A percentile compares a stretch with the other conserved stretches of the same genome.
Evolutionary conservation across 192 early-diverging fungal genomes (phyloP).

Genomic region (Funneliformis mosseae): DNA sequence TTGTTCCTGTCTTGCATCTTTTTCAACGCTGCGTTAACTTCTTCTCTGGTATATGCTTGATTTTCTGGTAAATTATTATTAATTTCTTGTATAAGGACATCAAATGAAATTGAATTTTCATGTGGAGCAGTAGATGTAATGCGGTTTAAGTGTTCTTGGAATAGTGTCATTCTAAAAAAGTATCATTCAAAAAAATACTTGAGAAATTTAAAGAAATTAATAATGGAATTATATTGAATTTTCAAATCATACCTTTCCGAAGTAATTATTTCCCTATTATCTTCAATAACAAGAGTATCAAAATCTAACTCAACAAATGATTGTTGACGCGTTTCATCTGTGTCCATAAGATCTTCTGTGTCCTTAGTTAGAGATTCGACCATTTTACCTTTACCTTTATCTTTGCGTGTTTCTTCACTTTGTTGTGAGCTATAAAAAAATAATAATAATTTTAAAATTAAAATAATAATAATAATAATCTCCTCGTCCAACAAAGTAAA

Average conservation of each 20-base stretch:
- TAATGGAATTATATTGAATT: not conserved
- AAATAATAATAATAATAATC: not conserved
- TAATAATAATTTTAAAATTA: not conserved
- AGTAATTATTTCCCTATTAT: not conserved
- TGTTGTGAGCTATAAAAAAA: not conserved
- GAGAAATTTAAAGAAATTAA: not conserved
- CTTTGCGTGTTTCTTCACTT: not conserved
- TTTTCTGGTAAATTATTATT: slow-evolving; percentile 50
- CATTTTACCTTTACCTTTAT: not conserved
- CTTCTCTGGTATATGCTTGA: slow-evolving; percentile 53
- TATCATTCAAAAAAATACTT: not conserved
- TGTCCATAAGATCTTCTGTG: not conserved
- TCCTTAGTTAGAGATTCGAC: not conserved
- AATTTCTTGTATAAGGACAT: slow-evolving; percentile 56
- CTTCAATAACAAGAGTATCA: not conserved
- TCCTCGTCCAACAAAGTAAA: too few relatives aligned
- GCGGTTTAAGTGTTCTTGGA: slow-evolving; percentile 52
- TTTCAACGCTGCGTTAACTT: slow-evolving; percentile 62
- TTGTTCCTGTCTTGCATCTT: slow-evolving; percentile 67
- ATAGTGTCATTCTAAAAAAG: slow-evolving; percentile 44
- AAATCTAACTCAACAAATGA: not conserved
- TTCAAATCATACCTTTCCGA: not conserved
- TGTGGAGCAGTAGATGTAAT: slow-evolving; percentile 46
- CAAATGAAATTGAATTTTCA: slow-evolving; percentile 56
- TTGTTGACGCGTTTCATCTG: not conserved